Conservation (phyloP, 2,329 filamentous ascomycete genomes). For the Aspergillus spinulosporus region DNA sequence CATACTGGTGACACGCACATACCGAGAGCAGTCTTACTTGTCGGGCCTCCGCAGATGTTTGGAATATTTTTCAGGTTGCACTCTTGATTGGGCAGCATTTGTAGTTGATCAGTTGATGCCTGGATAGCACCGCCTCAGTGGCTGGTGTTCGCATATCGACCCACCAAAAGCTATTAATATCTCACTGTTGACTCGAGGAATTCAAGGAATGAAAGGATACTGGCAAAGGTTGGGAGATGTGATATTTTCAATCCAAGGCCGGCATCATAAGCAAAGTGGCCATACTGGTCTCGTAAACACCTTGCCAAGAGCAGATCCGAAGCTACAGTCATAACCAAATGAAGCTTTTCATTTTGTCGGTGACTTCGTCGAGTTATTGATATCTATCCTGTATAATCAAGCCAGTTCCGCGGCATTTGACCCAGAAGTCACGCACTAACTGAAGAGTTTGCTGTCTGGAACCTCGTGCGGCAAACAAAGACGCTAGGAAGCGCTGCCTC, state of each 20-base stretch:
- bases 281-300: not conserved
- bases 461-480: constrained; percentile 41
- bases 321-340: constrained; percentile 1
- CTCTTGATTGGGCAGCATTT: constrained; percentile 1
- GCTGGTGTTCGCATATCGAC: constrained; percentile 19
- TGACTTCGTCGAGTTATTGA: constrained; percentile 8
- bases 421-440: constrained; percentile 45
- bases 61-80: not conserved
- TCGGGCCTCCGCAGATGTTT: not conserved
- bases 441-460: constrained; percentile 39
- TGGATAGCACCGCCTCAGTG: constrained; percentile 28
- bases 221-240: not conserved
- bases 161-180: constrained; percentile 14
- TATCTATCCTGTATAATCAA: constrained; percentile 41
- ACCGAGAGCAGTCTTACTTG: not conserved
- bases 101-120: constrained; percentile 8
- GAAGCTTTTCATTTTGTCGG: constrained; percentile 2
- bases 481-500: constrained; percentile 44
- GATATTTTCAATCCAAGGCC: not conserved
- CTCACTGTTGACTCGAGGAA: not conserved
- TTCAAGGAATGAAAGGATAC: not conserved
- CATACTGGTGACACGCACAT: not conserved
- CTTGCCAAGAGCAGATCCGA: not conserved
- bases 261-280: not conserved
- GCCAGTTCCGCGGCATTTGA: constrained; percentile 44